phyloP scores from a whole-genome alignment of 106 monocot species.

The Dendrobium nobile region DNA sequence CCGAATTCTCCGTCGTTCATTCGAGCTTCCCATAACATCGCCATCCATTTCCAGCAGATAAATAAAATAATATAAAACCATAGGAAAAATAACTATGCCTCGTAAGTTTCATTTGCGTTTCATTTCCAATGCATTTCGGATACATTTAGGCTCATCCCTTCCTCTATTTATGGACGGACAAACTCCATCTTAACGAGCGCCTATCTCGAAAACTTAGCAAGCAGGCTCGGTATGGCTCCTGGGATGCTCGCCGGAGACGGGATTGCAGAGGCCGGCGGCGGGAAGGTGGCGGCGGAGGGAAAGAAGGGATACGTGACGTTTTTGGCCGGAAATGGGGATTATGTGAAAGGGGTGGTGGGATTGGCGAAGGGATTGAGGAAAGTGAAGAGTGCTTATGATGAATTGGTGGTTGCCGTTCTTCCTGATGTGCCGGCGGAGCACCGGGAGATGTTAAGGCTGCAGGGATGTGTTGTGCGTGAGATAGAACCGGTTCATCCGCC shows the following conservation, averaged over 20 bases:
- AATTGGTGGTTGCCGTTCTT: constrained; percentile 22
- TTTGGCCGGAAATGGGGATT: constrained; percentile 33
- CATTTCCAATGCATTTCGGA: constrained; percentile 12
- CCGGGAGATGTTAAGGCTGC: constrained; percentile 8
- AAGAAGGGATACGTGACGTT: constrained; percentile 33
- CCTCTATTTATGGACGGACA: background rate
- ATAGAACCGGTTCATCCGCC: constrained; percentile 30
- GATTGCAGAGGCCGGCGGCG: background rate
- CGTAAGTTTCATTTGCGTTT: constrained; percentile 1
- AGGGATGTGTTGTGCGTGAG: constrained; percentile 19
- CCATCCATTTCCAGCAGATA: background rate
- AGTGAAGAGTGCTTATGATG: constrained; percentile 14
- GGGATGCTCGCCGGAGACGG: background rate
- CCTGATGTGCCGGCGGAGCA: constrained; percentile 35
- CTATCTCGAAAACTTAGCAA: background rate
- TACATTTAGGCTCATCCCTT: background rate
- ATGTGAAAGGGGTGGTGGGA: constrained; percentile 33
- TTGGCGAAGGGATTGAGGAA: constrained; percentile 35
- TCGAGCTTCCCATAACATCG: too few species aligned
- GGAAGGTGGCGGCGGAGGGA: background rate
- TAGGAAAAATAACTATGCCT: background rate
- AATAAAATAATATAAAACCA: background rate
- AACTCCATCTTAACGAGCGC: background rate
- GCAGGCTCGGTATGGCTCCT: constrained; percentile 3
- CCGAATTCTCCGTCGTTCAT: too few species aligned